Percentiles rank a stretch among this genome's conserved stretches.
phyloP scores from a whole-genome alignment of 495 filamentous ascomycete genomes.

The Acidomyces sp. region DNA sequence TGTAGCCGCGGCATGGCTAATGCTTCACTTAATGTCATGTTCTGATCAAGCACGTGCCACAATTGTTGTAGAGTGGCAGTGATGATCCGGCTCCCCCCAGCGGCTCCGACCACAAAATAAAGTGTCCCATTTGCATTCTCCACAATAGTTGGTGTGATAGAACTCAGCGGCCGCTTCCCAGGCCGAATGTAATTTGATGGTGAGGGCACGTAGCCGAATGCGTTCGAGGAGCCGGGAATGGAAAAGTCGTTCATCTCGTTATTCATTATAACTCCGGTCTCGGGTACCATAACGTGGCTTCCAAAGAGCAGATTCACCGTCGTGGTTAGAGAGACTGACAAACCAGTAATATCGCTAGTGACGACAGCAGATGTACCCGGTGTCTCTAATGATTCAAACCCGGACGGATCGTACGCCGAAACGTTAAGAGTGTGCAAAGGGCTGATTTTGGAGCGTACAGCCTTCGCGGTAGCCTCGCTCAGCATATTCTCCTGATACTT shows the following conservation, averaged over 20 bases:
- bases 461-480: constrained; percentile 38
- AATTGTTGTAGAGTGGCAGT: constrained; percentile 68
- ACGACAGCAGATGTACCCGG: constrained; percentile 22
- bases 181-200: constrained; percentile 70
- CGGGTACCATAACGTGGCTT: constrained; percentile 59
- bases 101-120: constrained; percentile 59
- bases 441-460: constrained; percentile 52
- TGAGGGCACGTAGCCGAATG: constrained; percentile 70
- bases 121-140: constrained; percentile 53
- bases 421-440: constrained; percentile 48
- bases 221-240: constrained; percentile 60
- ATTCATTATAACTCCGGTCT: constrained; percentile 80
- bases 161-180: constrained; percentile 68
- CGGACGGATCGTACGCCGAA: constrained; percentile 22
- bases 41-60: constrained; percentile 56
- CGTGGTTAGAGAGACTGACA: constrained; percentile 27
- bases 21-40: constrained; percentile 43
- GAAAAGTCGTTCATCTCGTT: constrained; percentile 87
- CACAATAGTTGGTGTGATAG: constrained; percentile 65
- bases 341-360: constrained; percentile 15
- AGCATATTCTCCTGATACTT: constrained; percentile 56
- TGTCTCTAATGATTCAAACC: constrained; percentile 19
- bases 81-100: constrained; percentile 81
- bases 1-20: constrained; percentile 59
- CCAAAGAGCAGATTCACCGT: constrained; percentile 84